Conservation (phyloP, 1,284 basidiomycete genomes). For the Cutaneotrichosporon curvatum region DNA sequence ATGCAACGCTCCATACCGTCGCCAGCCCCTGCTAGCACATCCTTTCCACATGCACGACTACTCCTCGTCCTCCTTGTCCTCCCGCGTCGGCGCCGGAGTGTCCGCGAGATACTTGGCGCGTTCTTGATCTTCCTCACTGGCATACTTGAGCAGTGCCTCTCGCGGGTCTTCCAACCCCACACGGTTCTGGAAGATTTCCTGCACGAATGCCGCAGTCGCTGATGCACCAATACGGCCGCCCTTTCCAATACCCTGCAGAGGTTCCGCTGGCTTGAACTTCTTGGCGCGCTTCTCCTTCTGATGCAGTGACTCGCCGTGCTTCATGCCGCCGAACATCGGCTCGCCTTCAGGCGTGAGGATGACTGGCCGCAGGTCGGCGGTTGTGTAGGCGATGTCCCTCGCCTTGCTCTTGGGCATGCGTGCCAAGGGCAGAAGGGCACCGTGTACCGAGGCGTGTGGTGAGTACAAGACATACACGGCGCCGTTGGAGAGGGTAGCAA, state of each 20-base stretch:
- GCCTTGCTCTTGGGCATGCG: constrained; percentile 57
- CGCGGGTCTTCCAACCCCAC: constrained; percentile 74
- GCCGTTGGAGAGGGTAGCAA: constrained; percentile 80
- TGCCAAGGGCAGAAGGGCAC: constrained; percentile 75
- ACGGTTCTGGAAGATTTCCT: constrained; percentile 61
- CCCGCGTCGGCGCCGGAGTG: background rate
- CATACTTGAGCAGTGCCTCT: constrained; percentile 92
- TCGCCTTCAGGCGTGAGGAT: constrained; percentile 85
- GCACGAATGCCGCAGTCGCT: constrained; percentile 90
- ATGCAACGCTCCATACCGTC: background rate
- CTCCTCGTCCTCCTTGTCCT: background rate
- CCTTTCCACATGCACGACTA: background rate
- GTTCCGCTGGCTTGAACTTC: constrained; percentile 82
- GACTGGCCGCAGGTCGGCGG: constrained; percentile 61
- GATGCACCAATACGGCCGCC: constrained; percentile 91
- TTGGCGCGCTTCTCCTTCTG: constrained; percentile 85
- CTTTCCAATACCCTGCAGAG: constrained; percentile 80
- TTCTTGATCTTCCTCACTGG: constrained; percentile 57
- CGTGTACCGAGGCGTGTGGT: constrained; percentile 74
- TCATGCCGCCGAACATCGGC: constrained; percentile 55
- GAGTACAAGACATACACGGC: constrained; percentile 84
- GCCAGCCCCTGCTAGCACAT: too few relatives aligned
- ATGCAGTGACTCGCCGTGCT: constrained; percentile 71
- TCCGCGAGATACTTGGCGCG: constrained; percentile 3
- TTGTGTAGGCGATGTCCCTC: constrained; percentile 72